Base-by-base conservation (phyloP, 371 early-diverging fungal genomes). In the Lichtheimia hyalospora region DNA sequence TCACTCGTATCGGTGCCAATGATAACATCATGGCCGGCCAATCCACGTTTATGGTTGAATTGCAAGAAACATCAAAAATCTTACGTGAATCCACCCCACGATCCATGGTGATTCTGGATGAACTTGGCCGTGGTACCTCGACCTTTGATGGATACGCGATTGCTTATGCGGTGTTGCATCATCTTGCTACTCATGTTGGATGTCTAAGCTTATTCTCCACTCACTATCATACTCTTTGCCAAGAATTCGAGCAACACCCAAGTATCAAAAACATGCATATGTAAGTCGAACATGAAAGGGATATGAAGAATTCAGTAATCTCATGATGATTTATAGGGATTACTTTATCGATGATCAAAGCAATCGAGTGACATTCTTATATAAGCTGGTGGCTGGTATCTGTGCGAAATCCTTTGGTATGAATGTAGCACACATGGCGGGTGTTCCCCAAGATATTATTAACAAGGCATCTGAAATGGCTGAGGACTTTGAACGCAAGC, bases 21-120 rank as follows among this genome's bases (percentile, higher is more conserved):
- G 99, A 99, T 83, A 95, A 95, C 64, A 90, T 99, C 61, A 74
- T 94, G 56, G 92, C 90, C 1, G 99, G 99, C 0, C 96, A 99
- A 64, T 97, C 97, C n/a, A 99, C 99, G 0, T 99, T 99, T 76
- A 97, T 98, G 97, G 95, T 97, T 0, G 99, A 99, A 70, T 77
- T 99, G 62, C 80, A 88, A 25, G 99, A 99, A 74, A 98, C 99
- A 0, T 84, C 95, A 49, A 92, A 90, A 61, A 98, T 99, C 59
- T 69, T 99, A 49, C 81, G 86, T 14, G 91, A 97, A 68, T 96
- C 98, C 0, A 99, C 99, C 1, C 85, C 86, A 1, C 84, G 87
- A 4, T 97, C 97, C 4, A 89, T 99, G 76, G 99, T 99, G 18
- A 97, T 99, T 55, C 80, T 99, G 59, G 99, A 99, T 80, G 99